Evolutionary conservation across 2,329 filamentous ascomycete species (phyloP).

Genomic region (Dryadomyces quercus-mongolicae): DNA sequence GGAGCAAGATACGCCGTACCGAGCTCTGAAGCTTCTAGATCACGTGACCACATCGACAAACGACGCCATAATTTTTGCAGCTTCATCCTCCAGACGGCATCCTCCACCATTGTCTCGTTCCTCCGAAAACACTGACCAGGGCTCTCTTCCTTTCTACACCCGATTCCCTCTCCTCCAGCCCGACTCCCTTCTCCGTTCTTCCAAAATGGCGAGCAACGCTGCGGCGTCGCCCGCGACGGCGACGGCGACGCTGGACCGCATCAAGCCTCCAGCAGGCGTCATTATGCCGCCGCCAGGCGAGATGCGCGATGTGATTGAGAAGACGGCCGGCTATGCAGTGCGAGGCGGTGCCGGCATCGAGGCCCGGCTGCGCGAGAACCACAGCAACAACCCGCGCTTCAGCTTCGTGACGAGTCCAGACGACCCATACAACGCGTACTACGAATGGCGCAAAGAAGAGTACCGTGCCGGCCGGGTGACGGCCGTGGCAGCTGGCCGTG

Average conservation of each 20-base stretch:
- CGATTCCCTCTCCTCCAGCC: too few relatives aligned
- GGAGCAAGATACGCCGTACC: too few relatives aligned
- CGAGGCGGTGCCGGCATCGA: constrained; percentile 59
- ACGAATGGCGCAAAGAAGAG: constrained; percentile 80
- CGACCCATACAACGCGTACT: constrained; percentile 82
- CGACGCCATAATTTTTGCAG: too few relatives aligned
- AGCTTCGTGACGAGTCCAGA: constrained; percentile 70
- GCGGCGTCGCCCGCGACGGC: constrained; percentile 33
- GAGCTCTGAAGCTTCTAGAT: too few relatives aligned
- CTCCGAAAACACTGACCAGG: too few relatives aligned
- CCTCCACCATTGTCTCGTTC: too few relatives aligned
- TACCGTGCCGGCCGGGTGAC: constrained; percentile 76
- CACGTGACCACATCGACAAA: too few relatives aligned
- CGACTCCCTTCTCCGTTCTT: too few relatives aligned
- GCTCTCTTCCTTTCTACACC: background rate
- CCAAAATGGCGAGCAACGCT: constrained; percentile 1
- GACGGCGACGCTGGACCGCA: constrained; percentile 43
- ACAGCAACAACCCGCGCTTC: constrained; percentile 77
- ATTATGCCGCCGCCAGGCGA: constrained; percentile 78
- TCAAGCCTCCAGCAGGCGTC: constrained; percentile 70
- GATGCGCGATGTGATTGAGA: constrained; percentile 76
- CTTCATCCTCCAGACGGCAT: too few relatives aligned
- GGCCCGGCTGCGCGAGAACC: constrained; percentile 75
- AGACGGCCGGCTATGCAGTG: constrained; percentile 85
- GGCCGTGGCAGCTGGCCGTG: constrained; percentile 62